Evolutionary conservation across 495 filamentous ascomycete species (phyloP).

Genomic region (Penicillium simplicissimum): DNA sequence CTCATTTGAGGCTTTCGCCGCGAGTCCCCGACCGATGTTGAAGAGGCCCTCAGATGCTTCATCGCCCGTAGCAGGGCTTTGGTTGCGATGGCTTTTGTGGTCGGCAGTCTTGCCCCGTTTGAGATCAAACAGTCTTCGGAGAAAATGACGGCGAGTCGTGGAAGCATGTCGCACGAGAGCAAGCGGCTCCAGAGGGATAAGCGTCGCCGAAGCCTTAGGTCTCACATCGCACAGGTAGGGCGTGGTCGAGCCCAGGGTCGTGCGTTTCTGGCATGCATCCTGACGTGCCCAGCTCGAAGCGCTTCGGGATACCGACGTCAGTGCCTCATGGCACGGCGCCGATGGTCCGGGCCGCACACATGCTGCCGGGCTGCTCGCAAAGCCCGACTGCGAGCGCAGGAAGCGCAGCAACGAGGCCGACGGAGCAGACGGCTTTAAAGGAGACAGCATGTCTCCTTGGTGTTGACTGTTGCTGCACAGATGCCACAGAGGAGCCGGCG

Average conservation of each 20-base stretch:
- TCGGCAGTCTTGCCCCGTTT: constrained; percentile 36
- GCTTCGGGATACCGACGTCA: constrained; percentile 21
- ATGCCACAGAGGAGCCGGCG: constrained; percentile 12
- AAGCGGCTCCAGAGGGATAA: constrained; percentile 5
- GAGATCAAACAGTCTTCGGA: constrained; percentile 56
- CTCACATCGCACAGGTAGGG: constrained; percentile 13
- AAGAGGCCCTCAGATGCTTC: constrained; percentile 43
- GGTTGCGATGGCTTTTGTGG: constrained; percentile 20
- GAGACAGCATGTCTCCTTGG: constrained; percentile 42
- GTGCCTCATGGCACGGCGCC: constrained; percentile 9
- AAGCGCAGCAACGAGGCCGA: constrained; percentile 62
- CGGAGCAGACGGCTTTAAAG: constrained; percentile 49
- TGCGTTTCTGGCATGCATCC: constrained; percentile 13
- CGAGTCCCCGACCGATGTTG: constrained; percentile 60
- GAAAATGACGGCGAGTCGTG: constrained; percentile 50
- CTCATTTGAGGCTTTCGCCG: constrained; percentile 74
- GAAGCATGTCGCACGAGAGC: constrained; percentile 39
- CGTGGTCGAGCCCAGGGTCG: constrained; percentile 15
- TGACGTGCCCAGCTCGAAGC: constrained; percentile 30
- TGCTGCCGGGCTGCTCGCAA: constrained; percentile 44
- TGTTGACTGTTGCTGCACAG: constrained; percentile 15
- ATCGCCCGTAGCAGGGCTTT: constrained; percentile 33
- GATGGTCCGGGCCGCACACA: constrained; percentile 23
- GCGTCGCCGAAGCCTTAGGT: constrained; percentile 9
- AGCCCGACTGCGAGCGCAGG: constrained; percentile 61